Conservation (phyloP, 208 protist genomes). For the Vickermania ingenoplastis region DNA sequence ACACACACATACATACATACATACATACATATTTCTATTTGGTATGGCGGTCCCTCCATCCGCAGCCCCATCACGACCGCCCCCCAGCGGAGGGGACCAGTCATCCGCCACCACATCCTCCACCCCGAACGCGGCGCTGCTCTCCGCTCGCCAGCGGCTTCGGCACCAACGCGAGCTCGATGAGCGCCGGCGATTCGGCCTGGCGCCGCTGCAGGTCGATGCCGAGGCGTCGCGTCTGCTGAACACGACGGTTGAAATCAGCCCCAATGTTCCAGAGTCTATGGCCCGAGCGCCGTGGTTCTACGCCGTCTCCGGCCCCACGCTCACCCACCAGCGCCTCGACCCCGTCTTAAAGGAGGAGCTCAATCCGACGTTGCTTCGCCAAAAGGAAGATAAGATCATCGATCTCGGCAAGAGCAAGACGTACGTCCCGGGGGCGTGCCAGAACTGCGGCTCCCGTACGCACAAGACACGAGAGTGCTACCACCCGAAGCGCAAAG, state of each 20-base stretch:
- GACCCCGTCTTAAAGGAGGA: not conserved
- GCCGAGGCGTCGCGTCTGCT: conserved; percentile 3
- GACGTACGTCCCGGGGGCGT: conserved; percentile 95
- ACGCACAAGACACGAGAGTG: conserved; percentile 96
- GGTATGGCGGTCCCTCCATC: no score
- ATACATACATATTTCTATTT: no score
- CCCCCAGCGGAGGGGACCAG: not conserved
- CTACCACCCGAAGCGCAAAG: conserved; percentile 78
- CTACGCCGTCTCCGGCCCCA: conserved; percentile 63
- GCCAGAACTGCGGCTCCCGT: conserved; percentile 97
- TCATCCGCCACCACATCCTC: not conserved
- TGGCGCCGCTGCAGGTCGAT: conserved; percentile 77
- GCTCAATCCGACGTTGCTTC: not conserved
- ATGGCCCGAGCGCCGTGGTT: conserved; percentile 97
- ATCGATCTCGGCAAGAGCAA: conserved; percentile 49
- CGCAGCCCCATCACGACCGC: not conserved
- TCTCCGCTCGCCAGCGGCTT: conserved; percentile 63
- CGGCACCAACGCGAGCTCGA: conserved; percentile 74
- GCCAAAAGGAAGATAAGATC: conserved; percentile 3
- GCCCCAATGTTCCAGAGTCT: conserved; percentile 98
- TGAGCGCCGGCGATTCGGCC: conserved; percentile 78
- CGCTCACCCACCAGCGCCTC: conserved; percentile 87
- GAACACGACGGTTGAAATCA: conserved; percentile 83
- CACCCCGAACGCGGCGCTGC: not conserved
- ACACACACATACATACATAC: no score